Base-by-base conservation (phyloP, 2,329 filamentous ascomycete species). In the Fusarium subglutinans region DNA sequence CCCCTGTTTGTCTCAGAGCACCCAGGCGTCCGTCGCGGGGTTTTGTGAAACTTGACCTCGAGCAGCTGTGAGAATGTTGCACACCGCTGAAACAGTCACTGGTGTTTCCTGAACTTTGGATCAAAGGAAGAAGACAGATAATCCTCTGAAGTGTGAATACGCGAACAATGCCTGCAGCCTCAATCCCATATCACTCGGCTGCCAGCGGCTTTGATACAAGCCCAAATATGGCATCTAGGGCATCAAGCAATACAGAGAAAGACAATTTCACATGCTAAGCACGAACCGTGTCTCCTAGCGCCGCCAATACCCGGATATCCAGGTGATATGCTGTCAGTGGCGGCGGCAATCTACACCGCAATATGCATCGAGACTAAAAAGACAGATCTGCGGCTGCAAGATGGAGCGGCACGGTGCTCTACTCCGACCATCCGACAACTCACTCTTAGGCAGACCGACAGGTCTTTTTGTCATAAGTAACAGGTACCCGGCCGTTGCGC, bases 231-330 rank as follows among this genome's bases (percentile, higher is more conserved):
- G 14, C 13, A 35, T 17, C 5, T 5, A 14, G 9, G n/a, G 14
- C 13, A 37, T 26, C 5, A 26, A 15, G 13, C 18, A 37, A n/a
- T 14, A 8, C 17, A 26, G 5, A 33, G 3, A 5, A 48, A 48
- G 8, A 48, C 4, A 48, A 11, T 18, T 17, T 26, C n/a, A 38
- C 9, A 51, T 20, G n/a, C 30, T 15, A 11, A 20, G 12, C 0
- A 14, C 3, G 11, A 35, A 1, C 0, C 12, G 15, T 33, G 18
- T 24, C 8, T 35, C 1, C 0, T 35, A 35, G 22, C 48, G n/a
- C 48, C 17, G 30, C 0, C 8, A 35, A 51, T 51, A 51, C 30
- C 48, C n/a, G 30, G 12, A 20, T 51, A 8, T 1, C 48, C 3
- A 20, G 2, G 18, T 13, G 1, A 7, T 11, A 8, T 1, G 4